These are phyloP conservation scores for Galerina marginata DNA, from an alignment of 768 basidiomycete species.

Conservation along the genomic window DNA sequence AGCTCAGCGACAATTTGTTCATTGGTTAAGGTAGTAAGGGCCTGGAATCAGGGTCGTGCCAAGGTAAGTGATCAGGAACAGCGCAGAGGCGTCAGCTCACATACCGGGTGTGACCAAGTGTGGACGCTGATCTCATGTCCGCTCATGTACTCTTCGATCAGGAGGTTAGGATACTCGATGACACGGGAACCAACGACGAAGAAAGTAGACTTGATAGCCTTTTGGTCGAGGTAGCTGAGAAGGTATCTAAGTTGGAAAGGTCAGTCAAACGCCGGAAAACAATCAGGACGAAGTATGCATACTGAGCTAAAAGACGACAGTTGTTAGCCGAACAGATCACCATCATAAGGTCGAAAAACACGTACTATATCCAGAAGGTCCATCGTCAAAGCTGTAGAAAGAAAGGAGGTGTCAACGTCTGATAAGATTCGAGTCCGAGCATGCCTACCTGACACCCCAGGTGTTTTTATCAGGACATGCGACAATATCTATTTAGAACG, in stretches of 20 bases:
- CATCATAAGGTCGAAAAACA: slow-evolving; percentile 19
- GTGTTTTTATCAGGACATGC: slow-evolving; percentile 69
- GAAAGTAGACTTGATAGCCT: slow-evolving; percentile 81
- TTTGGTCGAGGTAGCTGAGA: slow-evolving; percentile 69
- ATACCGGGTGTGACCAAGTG: slow-evolving; percentile 82
- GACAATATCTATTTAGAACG: slow-evolving; percentile 53
- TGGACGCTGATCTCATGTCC: slow-evolving; percentile 86
- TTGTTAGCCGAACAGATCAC: slow-evolving; percentile 5
- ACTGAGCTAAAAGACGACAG: slow-evolving; percentile 50
- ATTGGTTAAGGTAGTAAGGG: slow-evolving; percentile 73
- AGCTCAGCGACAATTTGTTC: slow-evolving; percentile 91
- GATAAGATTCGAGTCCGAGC: neutral
- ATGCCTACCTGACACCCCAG: slow-evolving; percentile 71
- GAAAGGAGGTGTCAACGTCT: slow-evolving; percentile 7
- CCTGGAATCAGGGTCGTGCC: slow-evolving; percentile 36
- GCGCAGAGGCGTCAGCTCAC: neutral
- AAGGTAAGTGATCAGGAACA: neutral
- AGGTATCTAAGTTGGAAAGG: slow-evolving; percentile 51
- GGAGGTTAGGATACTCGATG: slow-evolving; percentile 74
- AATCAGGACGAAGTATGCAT: slow-evolving; percentile 21
- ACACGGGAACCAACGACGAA: slow-evolving; percentile 90
- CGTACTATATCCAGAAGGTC: slow-evolving; percentile 83
- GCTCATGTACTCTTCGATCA: slow-evolving; percentile 80
- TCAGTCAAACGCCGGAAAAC: neutral
- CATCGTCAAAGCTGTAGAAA: slow-evolving; percentile 75